These are phyloP conservation scores for Senna tora DNA, from an alignment of 306 rosid species.

Conservation along the genomic window DNA sequence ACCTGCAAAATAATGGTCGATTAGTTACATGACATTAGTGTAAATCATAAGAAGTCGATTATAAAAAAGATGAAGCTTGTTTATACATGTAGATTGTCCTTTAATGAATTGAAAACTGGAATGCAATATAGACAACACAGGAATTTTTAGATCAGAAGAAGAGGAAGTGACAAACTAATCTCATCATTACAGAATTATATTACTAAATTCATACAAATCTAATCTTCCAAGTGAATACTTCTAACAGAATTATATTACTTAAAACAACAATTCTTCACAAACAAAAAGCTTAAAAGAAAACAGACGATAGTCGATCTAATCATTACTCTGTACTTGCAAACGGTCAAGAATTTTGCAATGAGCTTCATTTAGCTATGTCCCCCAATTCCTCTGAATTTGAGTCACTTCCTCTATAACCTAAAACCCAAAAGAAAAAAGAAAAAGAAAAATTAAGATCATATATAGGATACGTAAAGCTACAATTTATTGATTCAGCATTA, in stretches of 20 bases:
- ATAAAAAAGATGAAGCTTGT: background rate
- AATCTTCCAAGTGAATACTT: background rate
- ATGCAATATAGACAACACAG: background rate
- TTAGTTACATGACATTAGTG: background rate
- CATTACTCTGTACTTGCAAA: slow-evolving; percentile 39
- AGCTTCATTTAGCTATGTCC: slow-evolving; percentile 29
- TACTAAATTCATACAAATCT: too few species aligned
- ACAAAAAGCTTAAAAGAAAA: background rate
- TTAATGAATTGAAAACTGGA: background rate
- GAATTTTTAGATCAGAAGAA: background rate
- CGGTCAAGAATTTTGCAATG: slow-evolving; percentile 19
- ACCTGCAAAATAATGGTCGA: background rate
- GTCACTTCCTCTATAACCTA: slow-evolving; percentile 81
- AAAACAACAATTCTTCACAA: too few species aligned
- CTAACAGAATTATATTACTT: background rate
- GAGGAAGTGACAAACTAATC: background rate
- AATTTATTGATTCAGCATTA: slow-evolving; percentile 8
- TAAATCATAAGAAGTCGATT: too few species aligned
- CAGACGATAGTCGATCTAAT: background rate
- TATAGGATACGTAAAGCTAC: slow-evolving; percentile 31
- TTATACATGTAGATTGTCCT: too few species aligned
- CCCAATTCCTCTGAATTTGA: slow-evolving; percentile 66
- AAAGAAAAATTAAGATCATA: background rate
- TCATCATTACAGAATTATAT: too few species aligned
- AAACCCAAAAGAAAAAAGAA: slow-evolving; percentile 30